A percentile compares a stretch with the other conserved stretches of the same genome.
Conservation (phyloP, 1,139 yeast genomes). For the Saccharomyces hybrid region DNA sequence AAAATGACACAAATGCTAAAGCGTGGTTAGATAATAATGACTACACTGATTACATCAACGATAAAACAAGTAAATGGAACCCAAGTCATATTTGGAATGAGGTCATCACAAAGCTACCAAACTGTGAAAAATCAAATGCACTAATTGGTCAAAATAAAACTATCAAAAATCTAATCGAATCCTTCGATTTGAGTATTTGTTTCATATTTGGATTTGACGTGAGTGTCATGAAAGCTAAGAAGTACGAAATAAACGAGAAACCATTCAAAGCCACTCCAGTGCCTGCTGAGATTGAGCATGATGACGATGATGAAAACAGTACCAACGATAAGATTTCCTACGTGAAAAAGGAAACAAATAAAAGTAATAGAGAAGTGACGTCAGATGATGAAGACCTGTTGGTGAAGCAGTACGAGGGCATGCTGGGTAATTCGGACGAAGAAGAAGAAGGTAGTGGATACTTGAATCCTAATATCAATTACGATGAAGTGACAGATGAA, state of each 20-base stretch:
- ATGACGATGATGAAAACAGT: slow-evolving; percentile 18
- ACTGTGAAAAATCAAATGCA: slow-evolving; percentile 32
- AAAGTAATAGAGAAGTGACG: slow-evolving; percentile 29
- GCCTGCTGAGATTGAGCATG: slow-evolving; percentile 12
- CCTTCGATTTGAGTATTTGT: background rate
- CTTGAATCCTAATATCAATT: slow-evolving; percentile 36
- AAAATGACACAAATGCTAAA: slow-evolving; percentile 10
- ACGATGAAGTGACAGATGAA: slow-evolving; percentile 49
- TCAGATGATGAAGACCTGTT: slow-evolving; percentile 8
- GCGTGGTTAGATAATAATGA: slow-evolving; percentile 27
- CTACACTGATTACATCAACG: slow-evolving; percentile 20
- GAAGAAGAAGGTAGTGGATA: slow-evolving; percentile 27
- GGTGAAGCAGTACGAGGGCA: slow-evolving; percentile 39
- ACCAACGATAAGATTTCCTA: slow-evolving; percentile 19
- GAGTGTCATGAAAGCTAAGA: background rate
- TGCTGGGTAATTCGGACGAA: slow-evolving; percentile 49
- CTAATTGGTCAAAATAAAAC: slow-evolving; percentile 23
- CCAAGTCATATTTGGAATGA: slow-evolving; percentile 46
- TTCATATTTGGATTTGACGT: slow-evolving; percentile 31
- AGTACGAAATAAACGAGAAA: slow-evolving; percentile 10
- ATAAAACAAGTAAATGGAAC: slow-evolving; percentile 30
- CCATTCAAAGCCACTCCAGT: slow-evolving; percentile 3
- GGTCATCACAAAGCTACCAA: slow-evolving; percentile 34
- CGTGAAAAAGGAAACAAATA: slow-evolving; percentile 21
- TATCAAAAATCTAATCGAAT: background rate